Conservation (phyloP, 768 basidiomycete species). For the Tremella yokohamensis region DNA sequence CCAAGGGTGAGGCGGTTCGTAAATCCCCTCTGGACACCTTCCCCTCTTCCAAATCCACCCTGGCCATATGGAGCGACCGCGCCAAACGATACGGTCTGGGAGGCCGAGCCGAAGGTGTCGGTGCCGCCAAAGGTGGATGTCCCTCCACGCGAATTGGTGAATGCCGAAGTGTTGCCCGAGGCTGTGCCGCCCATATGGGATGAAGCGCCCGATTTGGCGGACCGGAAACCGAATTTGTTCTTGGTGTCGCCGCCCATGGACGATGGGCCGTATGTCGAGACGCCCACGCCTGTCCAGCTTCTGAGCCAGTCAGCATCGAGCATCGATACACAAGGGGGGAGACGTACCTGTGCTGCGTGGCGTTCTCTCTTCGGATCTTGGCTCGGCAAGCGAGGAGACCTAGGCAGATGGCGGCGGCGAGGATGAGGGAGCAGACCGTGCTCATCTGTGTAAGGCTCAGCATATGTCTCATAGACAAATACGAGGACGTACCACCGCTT, state of each 20-base stretch:
- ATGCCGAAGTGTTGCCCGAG: constrained; percentile 6
- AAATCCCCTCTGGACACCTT: constrained; percentile 17
- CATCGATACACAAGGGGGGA: not conserved
- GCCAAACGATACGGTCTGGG: constrained; percentile 4
- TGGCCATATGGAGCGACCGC: not conserved
- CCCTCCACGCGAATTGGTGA: constrained; percentile 20
- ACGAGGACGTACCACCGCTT: constrained; percentile 22
- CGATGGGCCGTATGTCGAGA: constrained; percentile 9
- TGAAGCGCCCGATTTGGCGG: constrained; percentile 5
- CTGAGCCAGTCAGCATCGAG: constrained; percentile 10
- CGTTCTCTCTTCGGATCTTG: constrained; percentile 18
- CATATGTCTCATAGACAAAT: not conserved
- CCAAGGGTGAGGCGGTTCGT: constrained; percentile 32
- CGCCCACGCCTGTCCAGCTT: constrained; percentile 33
- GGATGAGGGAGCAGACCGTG: constrained; percentile 33
- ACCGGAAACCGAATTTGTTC: constrained; percentile 17
- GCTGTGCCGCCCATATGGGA: constrained; percentile 6
- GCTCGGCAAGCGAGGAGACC: constrained; percentile 28
- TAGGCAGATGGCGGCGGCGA: constrained; percentile 24
- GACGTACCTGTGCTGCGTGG: constrained; percentile 22
- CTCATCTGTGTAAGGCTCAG: constrained; percentile 30
- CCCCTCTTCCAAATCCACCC: constrained; percentile 1
- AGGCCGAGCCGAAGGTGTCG: constrained; percentile 20
- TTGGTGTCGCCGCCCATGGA: constrained; percentile 6
- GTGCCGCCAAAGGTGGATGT: constrained; percentile 14